phyloP scores from a whole-genome alignment of 345 rosid genomes.

The Adansonia digitata region DNA sequence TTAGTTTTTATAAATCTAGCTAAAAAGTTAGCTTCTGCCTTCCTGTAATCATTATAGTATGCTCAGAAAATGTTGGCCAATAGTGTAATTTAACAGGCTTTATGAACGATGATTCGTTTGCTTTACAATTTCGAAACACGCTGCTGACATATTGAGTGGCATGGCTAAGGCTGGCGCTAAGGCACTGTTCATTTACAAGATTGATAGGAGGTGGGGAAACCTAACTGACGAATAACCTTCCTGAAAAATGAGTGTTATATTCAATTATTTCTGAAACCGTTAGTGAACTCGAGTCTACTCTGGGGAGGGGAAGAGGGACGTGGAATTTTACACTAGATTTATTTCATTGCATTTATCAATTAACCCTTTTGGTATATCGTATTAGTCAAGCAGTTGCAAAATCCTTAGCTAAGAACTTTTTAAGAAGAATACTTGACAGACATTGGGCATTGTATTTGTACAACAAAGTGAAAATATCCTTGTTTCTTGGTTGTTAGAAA shows the following conservation, averaged over 20 bases:
- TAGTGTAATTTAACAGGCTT: background rate
- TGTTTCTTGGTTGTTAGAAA: background rate
- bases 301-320: background rate
- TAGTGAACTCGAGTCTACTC: background rate
- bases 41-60: background rate
- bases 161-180: background rate
- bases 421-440: background rate
- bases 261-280: background rate
- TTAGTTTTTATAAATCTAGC: background rate
- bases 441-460: background rate
- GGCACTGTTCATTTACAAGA: too few species aligned
- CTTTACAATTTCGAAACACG: background rate
- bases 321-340: background rate
- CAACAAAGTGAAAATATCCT: too few species aligned
- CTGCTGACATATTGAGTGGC: background rate
- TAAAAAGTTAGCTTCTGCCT: background rate
- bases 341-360: background rate
- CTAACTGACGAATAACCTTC: background rate
- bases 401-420: background rate
- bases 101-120: background rate
- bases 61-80: background rate
- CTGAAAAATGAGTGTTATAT: background rate
- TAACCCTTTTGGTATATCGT: background rate
- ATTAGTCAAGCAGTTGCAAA: background rate
- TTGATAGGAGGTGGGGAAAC: background rate